Conservation (phyloP, 129 eudicot genomes). For the Logfia minima region DNA sequence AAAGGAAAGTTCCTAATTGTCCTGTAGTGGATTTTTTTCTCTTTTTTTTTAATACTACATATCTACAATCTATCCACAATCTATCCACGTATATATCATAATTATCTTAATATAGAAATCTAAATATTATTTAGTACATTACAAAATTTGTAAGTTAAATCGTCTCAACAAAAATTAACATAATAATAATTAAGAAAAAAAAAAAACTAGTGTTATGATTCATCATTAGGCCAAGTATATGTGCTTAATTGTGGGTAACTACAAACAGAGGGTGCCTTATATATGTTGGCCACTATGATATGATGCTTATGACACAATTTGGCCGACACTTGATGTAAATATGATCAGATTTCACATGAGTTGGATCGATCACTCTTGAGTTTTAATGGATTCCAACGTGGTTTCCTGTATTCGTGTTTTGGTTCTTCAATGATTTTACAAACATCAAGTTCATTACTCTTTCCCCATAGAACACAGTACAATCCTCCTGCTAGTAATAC, state of each 20-base stretch:
- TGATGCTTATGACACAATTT: background rate
- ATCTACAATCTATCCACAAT: too few relatives aligned
- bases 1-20: too few relatives aligned
- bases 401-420: conserved; percentile 35
- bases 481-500: conserved; percentile 57
- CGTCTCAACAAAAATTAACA: too few relatives aligned
- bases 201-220: background rate
- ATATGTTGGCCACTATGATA: conserved; percentile 20
- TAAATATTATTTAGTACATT: too few relatives aligned
- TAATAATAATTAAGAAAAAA: too few relatives aligned
- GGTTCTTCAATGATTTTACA: conserved; percentile 25
- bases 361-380: conserved; percentile 23
- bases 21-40: too few relatives aligned
- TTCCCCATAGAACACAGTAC: conserved; percentile 66
- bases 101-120: too few relatives aligned
- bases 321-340: conserved; percentile 23
- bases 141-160: too few relatives aligned
- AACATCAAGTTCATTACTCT: conserved; percentile 44
- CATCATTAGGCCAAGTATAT: background rate
- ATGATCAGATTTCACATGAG: conserved; percentile 17
- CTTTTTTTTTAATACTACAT: too few relatives aligned
- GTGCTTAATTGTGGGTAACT: background rate
- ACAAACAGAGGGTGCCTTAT: background rate
- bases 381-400: conserved; percentile 41
- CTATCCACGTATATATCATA: too few relatives aligned